These are phyloP conservation scores for Ilex asprella DNA, from an alignment of 257 asterid genomes.

Conservation along the genomic window DNA sequence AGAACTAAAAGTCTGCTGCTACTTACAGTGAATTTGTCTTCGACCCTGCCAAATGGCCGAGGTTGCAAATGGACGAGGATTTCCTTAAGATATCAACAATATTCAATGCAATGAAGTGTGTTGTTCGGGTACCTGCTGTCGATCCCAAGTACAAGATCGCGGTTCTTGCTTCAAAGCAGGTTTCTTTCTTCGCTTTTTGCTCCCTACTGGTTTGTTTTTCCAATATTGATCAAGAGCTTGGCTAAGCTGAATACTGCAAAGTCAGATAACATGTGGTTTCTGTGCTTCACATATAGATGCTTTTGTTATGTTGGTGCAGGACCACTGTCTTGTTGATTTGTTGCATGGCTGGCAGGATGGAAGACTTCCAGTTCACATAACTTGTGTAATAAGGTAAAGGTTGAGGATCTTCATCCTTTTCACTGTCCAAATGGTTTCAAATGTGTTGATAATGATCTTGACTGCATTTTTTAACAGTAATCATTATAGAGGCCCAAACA, in stretches of 20 bases:
- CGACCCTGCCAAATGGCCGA: slow-evolving; percentile 80
- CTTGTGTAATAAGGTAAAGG: slow-evolving; percentile 67
- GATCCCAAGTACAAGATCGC: slow-evolving; percentile 85
- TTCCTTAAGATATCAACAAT: slow-evolving; percentile 52
- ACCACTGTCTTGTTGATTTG: slow-evolving; percentile 87
- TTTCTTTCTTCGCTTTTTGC: slow-evolving; percentile 4
- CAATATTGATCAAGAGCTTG: neutral
- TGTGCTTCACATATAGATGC: slow-evolving; percentile 2
- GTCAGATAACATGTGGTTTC: slow-evolving; percentile 2
- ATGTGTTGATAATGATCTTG: slow-evolving; percentile 9
- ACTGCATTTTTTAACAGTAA: slow-evolving; percentile 44
- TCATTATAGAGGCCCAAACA: slow-evolving; percentile 75
- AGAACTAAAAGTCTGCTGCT: slow-evolving; percentile 21
- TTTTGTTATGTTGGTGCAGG: slow-evolving; percentile 35
- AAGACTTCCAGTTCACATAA: slow-evolving; percentile 73
- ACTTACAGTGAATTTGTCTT: slow-evolving; percentile 75
- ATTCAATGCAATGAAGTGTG: slow-evolving; percentile 73
- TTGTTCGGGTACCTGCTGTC: slow-evolving; percentile 64
- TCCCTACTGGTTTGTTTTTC: no score
- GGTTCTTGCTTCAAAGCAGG: slow-evolving; percentile 88
- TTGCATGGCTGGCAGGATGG: slow-evolving; percentile 90
- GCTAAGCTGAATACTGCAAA: neutral
- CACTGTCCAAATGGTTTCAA: slow-evolving; percentile 10
- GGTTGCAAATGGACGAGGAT: slow-evolving; percentile 72
- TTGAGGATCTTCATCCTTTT: slow-evolving; percentile 2